These are phyloP conservation scores for Xylaria sp. DNA, from an alignment of 2,329 filamentous ascomycete genomes.

Conservation along the genomic window DNA sequence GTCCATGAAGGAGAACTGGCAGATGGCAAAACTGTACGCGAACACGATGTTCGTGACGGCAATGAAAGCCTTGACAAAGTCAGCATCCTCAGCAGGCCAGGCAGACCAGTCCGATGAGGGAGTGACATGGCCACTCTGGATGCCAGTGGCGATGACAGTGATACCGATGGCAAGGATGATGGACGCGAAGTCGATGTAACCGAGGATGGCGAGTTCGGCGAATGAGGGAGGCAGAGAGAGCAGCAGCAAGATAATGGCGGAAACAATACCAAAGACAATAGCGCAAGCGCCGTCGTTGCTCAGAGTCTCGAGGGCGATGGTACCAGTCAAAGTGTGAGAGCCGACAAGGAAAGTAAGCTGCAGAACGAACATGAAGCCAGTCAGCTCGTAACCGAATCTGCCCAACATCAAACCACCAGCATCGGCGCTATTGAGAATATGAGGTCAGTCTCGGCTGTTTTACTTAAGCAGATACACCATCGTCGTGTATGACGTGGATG, in stretches of 20 bases:
- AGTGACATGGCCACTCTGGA: slow-evolving; percentile 28
- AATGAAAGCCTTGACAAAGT: slow-evolving; percentile 45
- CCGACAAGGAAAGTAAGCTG: slow-evolving; percentile 61
- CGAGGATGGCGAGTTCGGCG: slow-evolving; percentile 52
- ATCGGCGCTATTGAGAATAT: slow-evolving; percentile 39
- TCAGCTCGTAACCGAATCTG: slow-evolving; percentile 46
- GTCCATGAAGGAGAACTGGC: slow-evolving; percentile 37
- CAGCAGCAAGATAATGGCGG: slow-evolving; percentile 48
- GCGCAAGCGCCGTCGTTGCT: slow-evolving; percentile 53
- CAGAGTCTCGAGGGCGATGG: slow-evolving; percentile 55
- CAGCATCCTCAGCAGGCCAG: slow-evolving; percentile 32
- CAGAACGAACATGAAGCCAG: slow-evolving; percentile 48
- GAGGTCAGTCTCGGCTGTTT: slow-evolving; percentile 5
- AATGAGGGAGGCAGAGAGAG: slow-evolving; percentile 54
- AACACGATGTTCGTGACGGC: slow-evolving; percentile 58
- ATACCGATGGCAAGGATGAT: slow-evolving; percentile 54
- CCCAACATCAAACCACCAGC: slow-evolving; percentile 53
- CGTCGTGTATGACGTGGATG: too few relatives aligned
- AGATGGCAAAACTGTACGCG: slow-evolving; percentile 47
- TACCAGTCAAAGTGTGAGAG: slow-evolving; percentile 58
- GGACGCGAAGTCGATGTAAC: slow-evolving; percentile 53
- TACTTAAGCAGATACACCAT: neutral
- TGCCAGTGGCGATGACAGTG: slow-evolving; percentile 54
- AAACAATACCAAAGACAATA: slow-evolving; percentile 53
- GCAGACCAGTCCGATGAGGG: slow-evolving; percentile 30